Percentiles rank a stretch among this genome's conserved stretches.
These are phyloP conservation scores for Pythium dissotocum DNA, from an alignment of 352 stramenopile species.

Conservation along the genomic window DNA sequence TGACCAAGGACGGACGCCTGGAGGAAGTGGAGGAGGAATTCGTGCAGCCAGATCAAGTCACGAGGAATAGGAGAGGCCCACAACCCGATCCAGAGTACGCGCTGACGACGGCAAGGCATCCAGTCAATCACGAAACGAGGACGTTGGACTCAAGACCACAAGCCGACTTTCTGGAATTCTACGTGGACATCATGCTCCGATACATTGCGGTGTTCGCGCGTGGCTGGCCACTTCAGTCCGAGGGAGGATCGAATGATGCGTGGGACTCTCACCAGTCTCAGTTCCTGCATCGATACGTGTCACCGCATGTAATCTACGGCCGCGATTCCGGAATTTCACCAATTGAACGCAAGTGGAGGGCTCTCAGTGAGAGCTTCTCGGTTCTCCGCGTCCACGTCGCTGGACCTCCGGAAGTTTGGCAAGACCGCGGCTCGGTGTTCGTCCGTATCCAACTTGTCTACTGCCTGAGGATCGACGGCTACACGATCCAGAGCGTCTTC, in stretches of 20 bases:
- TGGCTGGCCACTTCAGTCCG: not conserved
- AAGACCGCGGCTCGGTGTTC: not conserved
- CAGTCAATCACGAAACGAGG: too few species aligned
- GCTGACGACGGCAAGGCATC: too few species aligned
- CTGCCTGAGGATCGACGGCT: constrained; percentile 9
- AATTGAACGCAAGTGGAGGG: constrained; percentile 11
- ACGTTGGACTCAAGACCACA: too few species aligned
- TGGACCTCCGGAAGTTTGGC: not conserved
- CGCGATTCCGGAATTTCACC: not conserved
- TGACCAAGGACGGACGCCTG: constrained; percentile 12
- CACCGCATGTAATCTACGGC: constrained; percentile 7
- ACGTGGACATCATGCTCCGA: not conserved
- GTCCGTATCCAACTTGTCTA: constrained; percentile 11
- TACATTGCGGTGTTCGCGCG: constrained; percentile 15
- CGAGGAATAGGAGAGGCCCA: too few species aligned
- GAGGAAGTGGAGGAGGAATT: constrained; percentile 8
- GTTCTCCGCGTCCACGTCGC: not conserved
- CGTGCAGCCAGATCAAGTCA: too few species aligned
- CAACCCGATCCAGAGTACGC: too few species aligned
- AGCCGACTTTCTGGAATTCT: not conserved
- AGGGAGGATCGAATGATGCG: not conserved
- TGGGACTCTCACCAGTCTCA: not conserved
- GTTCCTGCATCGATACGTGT: constrained; percentile 19
- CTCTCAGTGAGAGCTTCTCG: constrained; percentile 3
- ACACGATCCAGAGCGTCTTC: constrained; percentile 16